Evolutionary conservation across 495 filamentous ascomycete species (phyloP).

Genomic region (Penicillium fimorum): DNA sequence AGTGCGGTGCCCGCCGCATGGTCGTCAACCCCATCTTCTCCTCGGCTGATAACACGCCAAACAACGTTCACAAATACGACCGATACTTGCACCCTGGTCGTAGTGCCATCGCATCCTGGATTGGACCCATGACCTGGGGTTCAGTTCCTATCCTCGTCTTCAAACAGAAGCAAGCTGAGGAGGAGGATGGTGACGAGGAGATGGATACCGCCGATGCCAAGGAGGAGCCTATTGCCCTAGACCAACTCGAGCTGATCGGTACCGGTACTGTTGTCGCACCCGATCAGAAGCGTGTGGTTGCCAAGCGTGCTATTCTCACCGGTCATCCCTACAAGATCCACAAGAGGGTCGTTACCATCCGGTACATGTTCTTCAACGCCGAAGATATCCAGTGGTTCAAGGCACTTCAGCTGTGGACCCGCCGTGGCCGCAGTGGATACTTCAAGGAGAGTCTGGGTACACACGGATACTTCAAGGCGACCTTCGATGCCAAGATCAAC

Average conservation of each 20-base stretch:
- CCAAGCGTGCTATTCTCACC: slow-evolving; percentile 91
- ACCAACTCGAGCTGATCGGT: slow-evolving; percentile 66
- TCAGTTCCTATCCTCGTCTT: slow-evolving; percentile 86
- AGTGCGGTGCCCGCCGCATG: slow-evolving; percentile 82
- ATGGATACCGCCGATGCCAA: slow-evolving; percentile 38
- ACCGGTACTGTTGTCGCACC: slow-evolving; percentile 83
- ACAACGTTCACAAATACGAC: slow-evolving; percentile 95
- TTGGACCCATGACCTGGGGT: slow-evolving; percentile 90
- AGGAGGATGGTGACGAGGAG: slow-evolving; percentile 37
- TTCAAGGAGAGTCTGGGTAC: slow-evolving; percentile 94
- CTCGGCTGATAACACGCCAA: slow-evolving; percentile 75
- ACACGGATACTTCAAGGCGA: slow-evolving; percentile 98
- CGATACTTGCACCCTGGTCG: slow-evolving; percentile 89
- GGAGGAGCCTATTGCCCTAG: slow-evolving; percentile 26
- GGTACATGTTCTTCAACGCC: slow-evolving; percentile 99
- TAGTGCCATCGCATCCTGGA: slow-evolving; percentile 86
- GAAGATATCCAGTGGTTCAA: slow-evolving; percentile 98
- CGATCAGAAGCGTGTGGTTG: slow-evolving; percentile 76
- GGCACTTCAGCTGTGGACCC: slow-evolving; percentile 91
- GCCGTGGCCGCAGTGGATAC: slow-evolving; percentile 78
- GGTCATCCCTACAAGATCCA: slow-evolving; percentile 98
- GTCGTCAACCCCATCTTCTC: slow-evolving; percentile 90
- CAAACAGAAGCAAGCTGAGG: slow-evolving; percentile 49
- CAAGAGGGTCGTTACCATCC: slow-evolving; percentile 90
- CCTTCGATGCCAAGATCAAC: slow-evolving; percentile 93